These are phyloP conservation scores for Pythium rishiriense DNA, from an alignment of 352 stramenopile genomes.

Conservation along the genomic window DNA sequence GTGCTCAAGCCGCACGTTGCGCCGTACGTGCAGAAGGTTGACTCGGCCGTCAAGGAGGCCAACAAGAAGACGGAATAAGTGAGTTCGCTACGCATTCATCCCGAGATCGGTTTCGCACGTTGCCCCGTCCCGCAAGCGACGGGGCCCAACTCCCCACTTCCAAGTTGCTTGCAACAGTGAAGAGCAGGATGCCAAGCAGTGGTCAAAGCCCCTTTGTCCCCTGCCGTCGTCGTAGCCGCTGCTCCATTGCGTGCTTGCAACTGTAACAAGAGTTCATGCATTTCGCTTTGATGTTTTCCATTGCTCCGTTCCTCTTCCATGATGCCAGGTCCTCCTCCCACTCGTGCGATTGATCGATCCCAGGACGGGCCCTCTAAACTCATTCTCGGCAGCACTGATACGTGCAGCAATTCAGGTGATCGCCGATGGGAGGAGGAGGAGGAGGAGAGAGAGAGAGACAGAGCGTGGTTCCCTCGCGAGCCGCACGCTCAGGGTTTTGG, in stretches of 20 bases:
- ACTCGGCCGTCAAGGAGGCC: conserved; percentile 61
- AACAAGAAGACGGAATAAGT: conserved; percentile 53
- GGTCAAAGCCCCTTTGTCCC: too few species aligned
- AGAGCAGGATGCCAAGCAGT: background rate
- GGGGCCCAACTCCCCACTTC: background rate
- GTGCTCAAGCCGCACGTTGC: conserved; percentile 84
- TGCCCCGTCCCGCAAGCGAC: background rate
- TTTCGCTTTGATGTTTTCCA: conserved; percentile 17
- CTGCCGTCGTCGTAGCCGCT: conserved; percentile 4
- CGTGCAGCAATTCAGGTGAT: conserved; percentile 13
- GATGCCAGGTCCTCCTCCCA: too few species aligned
- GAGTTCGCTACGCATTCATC: background rate
- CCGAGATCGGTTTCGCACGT: background rate
- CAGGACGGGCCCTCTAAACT: too few species aligned
- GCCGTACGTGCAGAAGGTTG: conserved; percentile 66
- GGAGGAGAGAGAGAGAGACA: conserved; percentile 5
- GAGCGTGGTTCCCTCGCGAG: background rate
- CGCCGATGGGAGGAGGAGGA: too few species aligned
- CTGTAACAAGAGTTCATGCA: conserved; percentile 31
- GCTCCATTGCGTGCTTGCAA: conserved; percentile 2
- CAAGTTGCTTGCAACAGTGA: conserved; percentile 1
- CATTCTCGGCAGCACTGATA: too few species aligned
- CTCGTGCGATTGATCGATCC: too few species aligned
- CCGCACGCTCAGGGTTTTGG: background rate
- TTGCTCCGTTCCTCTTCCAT: background rate